Evolutionary conservation across 1,139 yeast genomes (phyloP).

Genomic region (Suhomyces bokatorum): DNA sequence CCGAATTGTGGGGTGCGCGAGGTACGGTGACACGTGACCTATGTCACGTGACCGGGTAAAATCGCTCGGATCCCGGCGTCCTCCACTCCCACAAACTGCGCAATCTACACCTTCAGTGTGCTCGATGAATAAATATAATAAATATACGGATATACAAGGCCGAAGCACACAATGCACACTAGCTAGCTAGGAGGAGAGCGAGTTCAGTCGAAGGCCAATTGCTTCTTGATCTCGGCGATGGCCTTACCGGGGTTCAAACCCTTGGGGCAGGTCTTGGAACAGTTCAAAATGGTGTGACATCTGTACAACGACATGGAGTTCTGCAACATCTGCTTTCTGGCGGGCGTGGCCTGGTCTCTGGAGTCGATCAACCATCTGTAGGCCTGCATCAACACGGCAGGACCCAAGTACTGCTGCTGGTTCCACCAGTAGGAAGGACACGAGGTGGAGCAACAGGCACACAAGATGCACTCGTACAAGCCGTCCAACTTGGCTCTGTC

Average conservation of each 20-base stretch:
- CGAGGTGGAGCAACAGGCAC: constrained; percentile 98
- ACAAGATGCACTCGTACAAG: constrained; percentile 92
- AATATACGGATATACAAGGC: constrained; percentile 4
- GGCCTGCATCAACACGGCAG: constrained; percentile 98
- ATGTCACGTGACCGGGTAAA: too few relatives aligned
- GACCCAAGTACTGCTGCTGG: constrained; percentile 97
- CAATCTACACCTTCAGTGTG: neutral
- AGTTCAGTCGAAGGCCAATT: constrained; percentile 71
- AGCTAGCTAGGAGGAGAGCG: constrained; percentile 1
- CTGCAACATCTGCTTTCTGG: constrained; percentile 87
- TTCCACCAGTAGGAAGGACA: constrained; percentile 99
- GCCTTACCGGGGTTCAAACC: constrained; percentile 98
- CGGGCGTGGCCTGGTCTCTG: constrained; percentile 83
- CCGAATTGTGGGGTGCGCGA: constrained; percentile 7
- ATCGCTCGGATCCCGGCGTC: too few relatives aligned
- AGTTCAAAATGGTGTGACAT: constrained; percentile 99
- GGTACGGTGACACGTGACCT: neutral
- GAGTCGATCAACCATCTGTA: constrained; percentile 98
- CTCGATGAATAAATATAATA: constrained; percentile 10
- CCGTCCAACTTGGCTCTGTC: constrained; percentile 98
- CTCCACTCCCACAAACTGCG: too few relatives aligned
- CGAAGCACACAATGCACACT: constrained; percentile 2
- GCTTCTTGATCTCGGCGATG: constrained; percentile 95
- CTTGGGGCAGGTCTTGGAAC: constrained; percentile 98
- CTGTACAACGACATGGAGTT: constrained; percentile 97